A percentile compares a stretch with the other conserved stretches of the same genome.
Evolutionary conservation across 495 filamentous ascomycete genomes (phyloP).

Genomic region (Penicillium maclennaniae): DNA sequence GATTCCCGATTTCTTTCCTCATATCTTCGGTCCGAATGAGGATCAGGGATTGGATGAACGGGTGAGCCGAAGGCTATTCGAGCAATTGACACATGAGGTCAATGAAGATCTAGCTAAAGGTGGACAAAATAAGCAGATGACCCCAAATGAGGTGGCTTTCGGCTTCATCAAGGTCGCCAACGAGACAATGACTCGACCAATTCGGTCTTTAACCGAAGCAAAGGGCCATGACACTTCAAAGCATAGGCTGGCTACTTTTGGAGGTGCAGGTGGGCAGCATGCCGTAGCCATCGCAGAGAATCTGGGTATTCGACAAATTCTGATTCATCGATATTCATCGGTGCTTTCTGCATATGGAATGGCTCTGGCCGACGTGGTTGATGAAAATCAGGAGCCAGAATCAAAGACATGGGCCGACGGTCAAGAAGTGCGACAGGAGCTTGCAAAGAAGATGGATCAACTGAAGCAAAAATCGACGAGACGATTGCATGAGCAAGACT

Average conservation of each 20-base stretch:
- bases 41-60: conserved; percentile 71
- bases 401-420: conserved; percentile 43
- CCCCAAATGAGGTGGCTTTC: conserved; percentile 76
- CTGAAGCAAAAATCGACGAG: conserved; percentile 14
- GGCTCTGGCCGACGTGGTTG: conserved; percentile 92
- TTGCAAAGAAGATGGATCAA: conserved; percentile 14
- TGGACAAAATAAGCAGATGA: conserved; percentile 62
- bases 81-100: conserved; percentile 68
- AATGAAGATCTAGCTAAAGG: conserved; percentile 46
- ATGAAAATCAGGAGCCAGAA: conserved; percentile 87
- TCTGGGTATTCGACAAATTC: conserved; percentile 79
- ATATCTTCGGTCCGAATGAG: conserved; percentile 86
- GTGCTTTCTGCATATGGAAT: conserved; percentile 96
- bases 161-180: conserved; percentile 73
- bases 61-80: conserved; percentile 64
- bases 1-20: conserved; percentile 89
- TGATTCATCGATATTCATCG: conserved; percentile 89
- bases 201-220: conserved; percentile 87
- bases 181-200: conserved; percentile 92
- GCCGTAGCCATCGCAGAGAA: conserved; percentile 92
- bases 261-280: conserved; percentile 93
- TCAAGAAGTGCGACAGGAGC: conserved; percentile 8
- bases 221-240: conserved; percentile 89
- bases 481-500: conserved; percentile 29
- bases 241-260: conserved; percentile 87